These are phyloP conservation scores for Stevia rebaudiana DNA, from an alignment of 140 eudicot genomes.

Conservation along the genomic window DNA sequence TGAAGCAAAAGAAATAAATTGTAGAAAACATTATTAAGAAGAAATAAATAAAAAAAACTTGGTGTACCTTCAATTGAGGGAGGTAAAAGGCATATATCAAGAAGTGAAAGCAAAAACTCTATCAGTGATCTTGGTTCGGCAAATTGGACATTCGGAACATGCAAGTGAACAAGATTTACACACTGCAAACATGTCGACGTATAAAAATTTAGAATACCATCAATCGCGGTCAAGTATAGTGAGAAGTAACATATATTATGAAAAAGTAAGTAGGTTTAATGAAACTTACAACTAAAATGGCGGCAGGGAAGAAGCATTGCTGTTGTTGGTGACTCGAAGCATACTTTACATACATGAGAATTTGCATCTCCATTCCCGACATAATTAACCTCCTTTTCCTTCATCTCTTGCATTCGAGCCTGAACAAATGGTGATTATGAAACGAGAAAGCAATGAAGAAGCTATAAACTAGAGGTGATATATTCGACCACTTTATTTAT, in stretches of 20 bases:
- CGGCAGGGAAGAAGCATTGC: constrained; percentile 99
- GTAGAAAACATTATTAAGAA: neutral
- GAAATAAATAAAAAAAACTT: constrained; percentile 4
- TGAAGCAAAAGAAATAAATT: neutral
- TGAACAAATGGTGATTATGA: constrained; percentile 25
- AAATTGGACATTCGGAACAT: constrained; percentile 90
- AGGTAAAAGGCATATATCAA: constrained; percentile 37
- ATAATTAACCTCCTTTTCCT: constrained; percentile 51
- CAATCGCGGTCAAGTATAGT: neutral
- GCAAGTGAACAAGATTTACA: constrained; percentile 99
- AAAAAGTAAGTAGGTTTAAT: neutral
- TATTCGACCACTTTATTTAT: neutral
- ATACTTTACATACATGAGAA: constrained; percentile 92
- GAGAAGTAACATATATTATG: neutral
- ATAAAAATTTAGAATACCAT: neutral
- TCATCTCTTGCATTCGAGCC: constrained; percentile 99
- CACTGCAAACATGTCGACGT: constrained; percentile 50
- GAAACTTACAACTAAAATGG: constrained; percentile 85
- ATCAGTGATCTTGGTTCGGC: constrained; percentile 84
- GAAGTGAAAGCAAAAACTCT: constrained; percentile 90
- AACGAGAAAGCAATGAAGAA: neutral
- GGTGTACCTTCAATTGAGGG: constrained; percentile 47
- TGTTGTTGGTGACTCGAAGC: constrained; percentile 83
- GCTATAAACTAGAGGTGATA: neutral
- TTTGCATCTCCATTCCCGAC: constrained; percentile 72